A percentile compares a stretch with the other conserved stretches of the same genome.
Conservation (phyloP, 83 land plant species). For the Larix sibirica region DNA sequence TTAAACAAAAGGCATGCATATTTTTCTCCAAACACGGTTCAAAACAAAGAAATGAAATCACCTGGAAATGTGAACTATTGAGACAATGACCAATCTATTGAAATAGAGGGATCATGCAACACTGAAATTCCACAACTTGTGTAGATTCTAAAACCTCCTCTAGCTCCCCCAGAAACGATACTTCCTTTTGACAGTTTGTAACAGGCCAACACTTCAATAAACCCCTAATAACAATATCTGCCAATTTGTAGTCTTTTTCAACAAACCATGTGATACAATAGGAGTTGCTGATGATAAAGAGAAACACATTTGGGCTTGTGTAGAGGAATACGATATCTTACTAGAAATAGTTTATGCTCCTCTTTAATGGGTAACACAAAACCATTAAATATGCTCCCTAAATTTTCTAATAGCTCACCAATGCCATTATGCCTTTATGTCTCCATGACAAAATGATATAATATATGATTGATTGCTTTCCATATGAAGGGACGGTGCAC, state of each 20-base stretch:
- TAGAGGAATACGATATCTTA: too few species aligned
- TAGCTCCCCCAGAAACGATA: not conserved
- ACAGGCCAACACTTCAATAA: not conserved
- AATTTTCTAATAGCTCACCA: slow-evolving; percentile 66
- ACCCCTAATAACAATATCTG: not conserved
- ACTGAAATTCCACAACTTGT: not conserved
- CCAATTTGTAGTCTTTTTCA: slow-evolving; percentile 2
- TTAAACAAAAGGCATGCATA: too few species aligned
- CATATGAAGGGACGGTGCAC: slow-evolving; percentile 56
- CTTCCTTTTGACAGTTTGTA: not conserved
- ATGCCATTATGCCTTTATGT: slow-evolving; percentile 65
- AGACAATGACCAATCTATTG: too few species aligned
- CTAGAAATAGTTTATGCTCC: slow-evolving; percentile 61
- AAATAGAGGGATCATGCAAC: not conserved
- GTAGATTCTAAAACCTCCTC: not conserved
- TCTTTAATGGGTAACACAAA: slow-evolving; percentile 61
- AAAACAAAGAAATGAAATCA: too few species aligned
- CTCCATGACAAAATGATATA: slow-evolving; percentile 59
- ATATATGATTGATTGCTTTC: slow-evolving; percentile 60
- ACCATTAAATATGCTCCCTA: slow-evolving; percentile 60
- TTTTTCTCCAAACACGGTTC: too few species aligned
- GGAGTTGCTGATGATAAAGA: not conserved
- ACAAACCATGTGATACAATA: not conserved
- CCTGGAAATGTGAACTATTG: too few species aligned
- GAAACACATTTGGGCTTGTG: not conserved